Base-by-base conservation (phyloP, 1,284 basidiomycete genomes). In the Papiliotrema terrestris region DNA sequence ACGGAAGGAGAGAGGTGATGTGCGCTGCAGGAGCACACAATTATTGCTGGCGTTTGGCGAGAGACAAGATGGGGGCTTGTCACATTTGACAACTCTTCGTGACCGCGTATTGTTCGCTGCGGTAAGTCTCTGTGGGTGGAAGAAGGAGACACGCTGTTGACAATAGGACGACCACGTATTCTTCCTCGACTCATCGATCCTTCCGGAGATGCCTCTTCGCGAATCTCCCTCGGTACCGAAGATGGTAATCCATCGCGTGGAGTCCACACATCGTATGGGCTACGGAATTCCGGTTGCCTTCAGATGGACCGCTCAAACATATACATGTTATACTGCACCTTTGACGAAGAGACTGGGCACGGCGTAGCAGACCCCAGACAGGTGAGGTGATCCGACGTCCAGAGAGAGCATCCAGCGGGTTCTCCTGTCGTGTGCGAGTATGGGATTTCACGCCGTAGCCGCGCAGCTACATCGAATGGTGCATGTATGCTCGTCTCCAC, bases 191-290 rank as follows among this genome's bases (percentile, higher is more conserved):
- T 57, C 54, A 5, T 49, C 42, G 13, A 29, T 44, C 1, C 35
- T 63, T 2, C 59, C 61, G 5, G 39, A 43, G 35, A 88, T 84
- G 44, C 51, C 51, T 4, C 11, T 25, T 8, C 8, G 13, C 14
- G 22, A 19, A 52, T 17, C 32, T 13, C 22, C 81, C 87, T 73
- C 79, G 20, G 65, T 60, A 61, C 29, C 29, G 29, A 32, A 11
- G 83, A 55, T 68, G 25, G 55, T 47, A 22, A 49, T 65, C 3
- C 57, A 59, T 29, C 35, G 47, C 22, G 45, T 68, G 8, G 45
- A 58, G 2, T 59, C 62, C 36, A 63, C 60, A 51, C 57, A 62
- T 48, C 46, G 48, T 11, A 57, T 60, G 44, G 63, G 2, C 52
- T 67, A 26, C 49, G 55, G 26, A 49, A 59, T 37, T 55, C 65